Base-by-base conservation (phyloP, 2,329 filamentous ascomycete species). In the Colletotrichum sansevieriae region DNA sequence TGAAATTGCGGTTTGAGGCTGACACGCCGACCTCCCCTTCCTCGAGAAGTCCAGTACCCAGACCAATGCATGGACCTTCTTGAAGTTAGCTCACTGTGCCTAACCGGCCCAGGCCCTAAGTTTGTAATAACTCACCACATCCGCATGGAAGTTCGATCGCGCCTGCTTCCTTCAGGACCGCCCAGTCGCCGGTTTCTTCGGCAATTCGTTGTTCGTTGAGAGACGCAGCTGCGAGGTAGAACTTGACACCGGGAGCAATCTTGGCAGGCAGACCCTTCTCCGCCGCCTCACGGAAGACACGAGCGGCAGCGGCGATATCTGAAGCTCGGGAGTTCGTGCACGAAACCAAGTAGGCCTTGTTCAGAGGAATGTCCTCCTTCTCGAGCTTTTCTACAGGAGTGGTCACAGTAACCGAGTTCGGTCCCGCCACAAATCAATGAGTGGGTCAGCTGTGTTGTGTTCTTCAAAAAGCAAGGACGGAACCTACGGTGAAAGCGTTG, bases 211-310 rank as follows among this genome's bases (percentile, higher is more conserved):
- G 94, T 78, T 98, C 95, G 0, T 87, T 84, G 0, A 88, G 76
- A 0, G 95, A 98, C 0, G 95, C 95, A 0, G 95, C 94, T 0
- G 95, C 92, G 71, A 98, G 92, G 80, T 98, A 98, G 76, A 98
- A 90, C 64, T 94, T 86, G 46, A 98, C 94, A 33, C 91, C 89
- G 0, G 88, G 83, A 0, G 92, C 90, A 66, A 97, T 86, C 80
- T 91, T 93, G 20, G 93, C 86, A 6, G 88, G 80, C 63, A 85
- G 83, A 13, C 90, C 92, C 25, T 83, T 83, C 63, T 88, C 87
- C 0, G 91, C 88, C 1, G 92, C 93, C 44, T 95, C 91, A 64
- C 88, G 89, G 85, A 98, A 97, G 2, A 98, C 95, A 52, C 87
- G 88, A 1, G 94, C 95, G 1, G 95, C 95, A 0, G 92, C 90